phyloP scores from a whole-genome alignment of 305 asterid species.

The Striga hermonthica region DNA sequence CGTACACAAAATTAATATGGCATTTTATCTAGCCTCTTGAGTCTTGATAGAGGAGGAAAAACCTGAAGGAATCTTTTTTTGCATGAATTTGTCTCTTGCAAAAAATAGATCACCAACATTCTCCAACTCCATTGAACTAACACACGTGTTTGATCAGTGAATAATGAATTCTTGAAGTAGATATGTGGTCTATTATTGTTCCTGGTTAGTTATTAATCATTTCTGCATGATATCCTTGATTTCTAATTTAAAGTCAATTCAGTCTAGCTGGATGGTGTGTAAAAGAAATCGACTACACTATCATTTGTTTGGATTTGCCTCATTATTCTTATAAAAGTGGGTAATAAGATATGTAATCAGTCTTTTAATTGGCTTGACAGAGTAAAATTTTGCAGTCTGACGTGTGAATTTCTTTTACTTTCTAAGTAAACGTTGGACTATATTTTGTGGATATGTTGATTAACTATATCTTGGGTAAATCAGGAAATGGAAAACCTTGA shows the following conservation, averaged over 20 bases:
- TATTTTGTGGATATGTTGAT: too few relatives aligned
- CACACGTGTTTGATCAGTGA: not conserved
- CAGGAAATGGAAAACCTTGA: too few relatives aligned
- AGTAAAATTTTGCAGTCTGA: not conserved
- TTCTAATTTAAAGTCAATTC: not conserved
- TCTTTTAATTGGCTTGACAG: not conserved
- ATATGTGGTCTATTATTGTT: not conserved
- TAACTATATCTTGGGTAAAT: too few relatives aligned
- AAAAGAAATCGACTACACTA: not conserved
- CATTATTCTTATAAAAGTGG: not conserved
- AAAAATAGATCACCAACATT: too few relatives aligned
- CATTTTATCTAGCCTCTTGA: not conserved
- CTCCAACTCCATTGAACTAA: too few relatives aligned
- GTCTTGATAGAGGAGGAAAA: too few relatives aligned
- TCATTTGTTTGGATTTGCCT: not conserved
- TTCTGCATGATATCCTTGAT: not conserved
- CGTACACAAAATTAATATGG: not conserved
- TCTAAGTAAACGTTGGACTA: too few relatives aligned
- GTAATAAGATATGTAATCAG: not conserved
- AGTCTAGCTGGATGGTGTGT: not conserved
- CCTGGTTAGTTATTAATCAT: not conserved
- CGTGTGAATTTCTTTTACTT: not conserved
- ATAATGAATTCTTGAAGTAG: not conserved
- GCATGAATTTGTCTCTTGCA: too few relatives aligned
- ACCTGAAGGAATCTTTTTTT: too few relatives aligned